Conservation (phyloP, 1,284 basidiomycete species). For the Salmacisia buchloeana region DNA sequence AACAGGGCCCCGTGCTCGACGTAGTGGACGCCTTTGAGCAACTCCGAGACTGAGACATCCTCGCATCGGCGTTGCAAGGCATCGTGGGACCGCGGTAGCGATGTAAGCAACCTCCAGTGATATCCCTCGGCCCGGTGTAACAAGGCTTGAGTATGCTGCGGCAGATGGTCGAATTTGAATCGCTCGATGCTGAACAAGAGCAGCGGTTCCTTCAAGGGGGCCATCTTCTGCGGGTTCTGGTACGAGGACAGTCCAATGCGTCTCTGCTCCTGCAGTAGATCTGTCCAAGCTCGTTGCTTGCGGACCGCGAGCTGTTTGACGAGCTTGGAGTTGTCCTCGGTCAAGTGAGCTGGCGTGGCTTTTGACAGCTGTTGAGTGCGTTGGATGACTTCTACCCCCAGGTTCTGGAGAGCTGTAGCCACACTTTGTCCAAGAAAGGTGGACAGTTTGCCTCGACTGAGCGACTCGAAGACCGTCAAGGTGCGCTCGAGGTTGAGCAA, state of each 20-base stretch:
- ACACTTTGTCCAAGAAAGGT: background rate
- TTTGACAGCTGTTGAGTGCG: constrained; percentile 61
- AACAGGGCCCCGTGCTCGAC: constrained; percentile 64
- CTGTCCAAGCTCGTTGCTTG: constrained; percentile 86
- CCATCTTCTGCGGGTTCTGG: background rate
- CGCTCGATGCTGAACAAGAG: constrained; percentile 14
- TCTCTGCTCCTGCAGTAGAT: constrained; percentile 83
- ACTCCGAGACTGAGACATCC: constrained; percentile 77
- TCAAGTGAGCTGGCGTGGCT: constrained; percentile 37
- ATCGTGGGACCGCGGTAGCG: constrained; percentile 66
- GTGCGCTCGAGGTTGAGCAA: constrained; percentile 31
- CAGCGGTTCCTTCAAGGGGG: background rate
- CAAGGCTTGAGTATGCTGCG: constrained; percentile 37
- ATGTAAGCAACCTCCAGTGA: constrained; percentile 65
- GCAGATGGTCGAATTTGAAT: background rate
- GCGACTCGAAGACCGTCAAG: constrained; percentile 17
- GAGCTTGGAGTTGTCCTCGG: constrained; percentile 59
- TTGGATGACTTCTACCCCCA: constrained; percentile 71
- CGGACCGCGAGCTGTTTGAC: constrained; percentile 69
- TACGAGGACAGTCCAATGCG: constrained; percentile 62
- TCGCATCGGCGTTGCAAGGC: constrained; percentile 67
- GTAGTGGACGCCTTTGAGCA: constrained; percentile 71
- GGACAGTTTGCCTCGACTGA: background rate
- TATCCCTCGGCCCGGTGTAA: constrained; percentile 60
- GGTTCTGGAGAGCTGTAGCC: constrained; percentile 55